These are phyloP conservation scores for Aspergillus coremiiformis DNA, from an alignment of 495 filamentous ascomycete genomes.

Conservation along the genomic window DNA sequence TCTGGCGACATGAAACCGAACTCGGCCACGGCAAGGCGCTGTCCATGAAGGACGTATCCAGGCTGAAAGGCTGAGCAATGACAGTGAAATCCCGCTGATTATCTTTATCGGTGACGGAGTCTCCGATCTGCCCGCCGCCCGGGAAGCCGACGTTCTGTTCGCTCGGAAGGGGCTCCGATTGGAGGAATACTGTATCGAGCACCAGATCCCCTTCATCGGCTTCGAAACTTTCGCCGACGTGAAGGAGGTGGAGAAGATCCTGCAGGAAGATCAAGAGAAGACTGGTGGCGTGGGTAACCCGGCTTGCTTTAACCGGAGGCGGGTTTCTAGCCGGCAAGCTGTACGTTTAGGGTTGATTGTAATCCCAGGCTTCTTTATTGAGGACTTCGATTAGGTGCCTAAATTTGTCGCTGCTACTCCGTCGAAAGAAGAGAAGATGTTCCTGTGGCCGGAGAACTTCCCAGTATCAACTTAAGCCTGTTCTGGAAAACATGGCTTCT, in stretches of 20 bases:
- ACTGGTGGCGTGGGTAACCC: constrained; percentile 58
- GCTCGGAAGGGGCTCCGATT: constrained; percentile 60
- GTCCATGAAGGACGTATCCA: constrained; percentile 53
- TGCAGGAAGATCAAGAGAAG: constrained; percentile 54
- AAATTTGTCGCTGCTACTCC: constrained; percentile 48
- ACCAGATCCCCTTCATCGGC: constrained; percentile 54
- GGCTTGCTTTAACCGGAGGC: constrained; percentile 61
- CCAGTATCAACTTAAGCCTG: constrained; percentile 29
- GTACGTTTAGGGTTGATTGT: too few relatives aligned
- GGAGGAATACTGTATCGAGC: constrained; percentile 63
- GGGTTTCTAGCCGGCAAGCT: constrained; percentile 52
- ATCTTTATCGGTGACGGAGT: constrained; percentile 76
- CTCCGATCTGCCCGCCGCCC: constrained; percentile 64
- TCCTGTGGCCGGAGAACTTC: constrained; percentile 60
- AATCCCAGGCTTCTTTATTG: too few relatives aligned
- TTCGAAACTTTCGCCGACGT: constrained; percentile 66
- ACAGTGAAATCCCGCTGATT: constrained; percentile 60
- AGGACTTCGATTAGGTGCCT: constrained; percentile 41
- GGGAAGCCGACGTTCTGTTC: constrained; percentile 71
- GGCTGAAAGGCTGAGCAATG: constrained; percentile 46
- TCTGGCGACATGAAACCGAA: constrained; percentile 62
- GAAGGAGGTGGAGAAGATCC: constrained; percentile 57
- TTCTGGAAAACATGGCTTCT: constrained; percentile 9
- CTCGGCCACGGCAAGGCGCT: constrained; percentile 66
- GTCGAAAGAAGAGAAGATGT: constrained; percentile 55